Evolutionary conservation across 192 early-diverging fungal genomes (phyloP), one percentile per base, ranked within the genome.

Genomic region (Mortierella alpina): DNA sequence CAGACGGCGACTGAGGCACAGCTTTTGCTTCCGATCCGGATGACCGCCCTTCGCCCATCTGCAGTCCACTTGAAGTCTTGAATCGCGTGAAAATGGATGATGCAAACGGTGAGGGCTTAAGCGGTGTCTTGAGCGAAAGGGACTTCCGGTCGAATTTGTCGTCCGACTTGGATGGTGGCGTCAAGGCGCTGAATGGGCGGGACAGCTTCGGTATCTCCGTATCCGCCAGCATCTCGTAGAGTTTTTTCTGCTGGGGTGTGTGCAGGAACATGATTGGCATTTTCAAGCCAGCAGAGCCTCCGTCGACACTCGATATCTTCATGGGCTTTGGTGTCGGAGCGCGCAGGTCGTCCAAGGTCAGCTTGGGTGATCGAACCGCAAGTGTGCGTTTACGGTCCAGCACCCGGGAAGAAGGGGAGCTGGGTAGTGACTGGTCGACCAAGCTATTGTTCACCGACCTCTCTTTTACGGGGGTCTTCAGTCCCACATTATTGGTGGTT

Each of bases 231-330:
- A 55, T 61, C 22, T 63, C 45, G 51, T 63, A 79, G 6, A 80
- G 59, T 17, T 68, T 47, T 17, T 72, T 80, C 23, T 66, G 70
- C 23, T 72, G 70, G 17, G 77, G 77, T 18, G 77, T 80, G 42
- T 80, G 69, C 47, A 80, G 45, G 17, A 80, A 46, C 77, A 80
- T 80, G 5, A 80, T 68, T 10, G 77, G 77, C 60, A 80, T 62
- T 14, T 64, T 31, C 13, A 58, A 52, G 12, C 14, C 20, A 6
- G 42, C 15, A 17, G 31, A 3, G 3, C 31, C 31, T 31, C 31
- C 31, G 31, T 59, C 52, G 5, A 15, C 15, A 2, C 39, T 23
- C 13, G 39, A 58, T 17, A 60, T 68, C 20, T 63, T 80, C 31
- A n/a, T 9, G 42, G 65, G 18, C 39, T 80, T 80, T 22, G 77